phyloP scores from a whole-genome alignment of 2,329 filamentous ascomycete species.

The Paecilomyces sp. region DNA sequence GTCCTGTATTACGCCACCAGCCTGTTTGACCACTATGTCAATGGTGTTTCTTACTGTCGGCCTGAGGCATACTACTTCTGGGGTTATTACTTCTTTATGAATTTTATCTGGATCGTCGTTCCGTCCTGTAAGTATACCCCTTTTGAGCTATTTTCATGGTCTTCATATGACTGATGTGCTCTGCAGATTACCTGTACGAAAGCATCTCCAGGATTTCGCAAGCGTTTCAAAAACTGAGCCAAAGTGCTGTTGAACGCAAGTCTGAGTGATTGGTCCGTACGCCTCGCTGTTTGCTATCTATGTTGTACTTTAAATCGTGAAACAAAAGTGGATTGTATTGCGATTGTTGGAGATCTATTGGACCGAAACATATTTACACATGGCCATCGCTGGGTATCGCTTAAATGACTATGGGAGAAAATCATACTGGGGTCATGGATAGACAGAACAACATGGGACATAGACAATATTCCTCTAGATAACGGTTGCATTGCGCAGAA shows the following conservation, averaged over 20 bases:
- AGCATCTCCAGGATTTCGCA: not conserved
- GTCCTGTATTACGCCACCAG: slow-evolving; percentile 58
- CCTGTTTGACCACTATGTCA: slow-evolving; percentile 52
- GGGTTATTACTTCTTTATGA: slow-evolving; percentile 61
- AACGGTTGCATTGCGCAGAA: not conserved
- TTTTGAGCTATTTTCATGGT: not conserved
- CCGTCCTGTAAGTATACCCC: slow-evolving; percentile 43
- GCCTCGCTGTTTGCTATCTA: not conserved
- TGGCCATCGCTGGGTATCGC: not conserved
- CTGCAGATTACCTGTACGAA: not conserved
- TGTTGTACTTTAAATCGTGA: not conserved
- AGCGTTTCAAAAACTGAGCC: not conserved
- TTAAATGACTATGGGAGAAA: not conserved
- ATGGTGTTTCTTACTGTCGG: slow-evolving; percentile 49
- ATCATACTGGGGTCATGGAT: not conserved
- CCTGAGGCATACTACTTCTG: slow-evolving; percentile 60
- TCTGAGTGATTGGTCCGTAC: not conserved
- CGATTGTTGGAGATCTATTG: not conserved
- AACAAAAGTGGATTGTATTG: not conserved
- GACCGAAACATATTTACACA: no score
- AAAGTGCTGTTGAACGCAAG: not conserved
- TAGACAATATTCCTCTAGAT: not conserved
- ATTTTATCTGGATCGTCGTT: slow-evolving; percentile 59
- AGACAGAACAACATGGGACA: not conserved
- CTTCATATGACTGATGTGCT: not conserved